Evolutionary conservation across 1,284 basidiomycete genomes (phyloP).

Genomic region (Amylostereum areolatum): DNA sequence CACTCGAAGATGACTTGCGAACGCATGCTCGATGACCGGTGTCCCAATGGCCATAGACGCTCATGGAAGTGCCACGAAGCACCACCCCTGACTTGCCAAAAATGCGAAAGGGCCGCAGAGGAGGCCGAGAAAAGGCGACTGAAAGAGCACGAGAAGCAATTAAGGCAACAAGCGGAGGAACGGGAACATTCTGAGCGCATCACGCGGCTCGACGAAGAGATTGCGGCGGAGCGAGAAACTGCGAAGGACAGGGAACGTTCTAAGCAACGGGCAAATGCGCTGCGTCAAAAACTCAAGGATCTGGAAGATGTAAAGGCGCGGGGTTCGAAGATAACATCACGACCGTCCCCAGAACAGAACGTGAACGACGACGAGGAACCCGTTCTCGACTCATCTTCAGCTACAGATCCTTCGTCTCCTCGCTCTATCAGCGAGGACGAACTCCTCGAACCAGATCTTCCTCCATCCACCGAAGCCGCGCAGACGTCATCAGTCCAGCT

Average conservation of each 20-base stretch:
- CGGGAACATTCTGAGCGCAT: background rate
- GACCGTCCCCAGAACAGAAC: background rate
- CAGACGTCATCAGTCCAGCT: too few species aligned
- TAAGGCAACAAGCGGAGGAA: background rate
- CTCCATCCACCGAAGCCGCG: too few species aligned
- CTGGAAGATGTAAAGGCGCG: constrained; percentile 16
- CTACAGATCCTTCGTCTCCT: too few species aligned
- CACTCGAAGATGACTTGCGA: background rate
- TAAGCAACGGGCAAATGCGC: constrained; percentile 22
- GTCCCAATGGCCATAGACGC: background rate
- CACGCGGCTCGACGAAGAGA: background rate
- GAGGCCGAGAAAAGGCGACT: constrained; percentile 8
- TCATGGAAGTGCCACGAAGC: background rate
- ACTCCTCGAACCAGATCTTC: too few species aligned
- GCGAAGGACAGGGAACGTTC: constrained; percentile 19
- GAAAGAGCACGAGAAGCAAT: background rate
- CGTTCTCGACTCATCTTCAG: background rate
- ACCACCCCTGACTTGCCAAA: background rate
- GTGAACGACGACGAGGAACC: background rate
- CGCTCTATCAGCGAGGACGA: too few species aligned
- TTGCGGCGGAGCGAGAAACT: background rate
- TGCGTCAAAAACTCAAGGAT: constrained; percentile 27
- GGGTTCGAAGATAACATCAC: background rate
- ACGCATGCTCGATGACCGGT: background rate
- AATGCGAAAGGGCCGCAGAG: constrained; percentile 2